phyloP scores from a whole-genome alignment of 2,329 filamentous ascomycete species.

The Apiospora hydei region DNA sequence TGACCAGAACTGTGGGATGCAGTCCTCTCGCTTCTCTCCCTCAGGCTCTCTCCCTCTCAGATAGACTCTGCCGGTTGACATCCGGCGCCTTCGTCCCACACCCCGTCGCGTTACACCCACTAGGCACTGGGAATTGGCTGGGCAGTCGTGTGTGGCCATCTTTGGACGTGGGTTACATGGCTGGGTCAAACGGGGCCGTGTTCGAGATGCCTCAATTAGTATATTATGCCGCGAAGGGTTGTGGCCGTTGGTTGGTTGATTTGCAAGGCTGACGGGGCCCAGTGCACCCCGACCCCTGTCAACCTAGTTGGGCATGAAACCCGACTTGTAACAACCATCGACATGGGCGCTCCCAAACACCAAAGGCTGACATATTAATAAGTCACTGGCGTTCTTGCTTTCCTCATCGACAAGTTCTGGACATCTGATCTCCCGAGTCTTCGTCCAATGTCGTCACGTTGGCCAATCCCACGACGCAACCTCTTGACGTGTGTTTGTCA shows the following conservation, averaged over 20 bases:
- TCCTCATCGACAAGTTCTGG: background rate
- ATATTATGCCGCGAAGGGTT: constrained; percentile 22
- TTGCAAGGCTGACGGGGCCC: constrained; percentile 23
- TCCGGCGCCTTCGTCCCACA: constrained; percentile 17
- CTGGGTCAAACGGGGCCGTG: constrained; percentile 25
- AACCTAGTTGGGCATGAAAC: constrained; percentile 26
- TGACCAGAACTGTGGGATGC: constrained; percentile 7
- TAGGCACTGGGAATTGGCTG: background rate
- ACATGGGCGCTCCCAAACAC: background rate
- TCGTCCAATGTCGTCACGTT: background rate
- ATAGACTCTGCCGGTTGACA: background rate
- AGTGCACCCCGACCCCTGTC: constrained; percentile 17
- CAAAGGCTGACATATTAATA: constrained; percentile 16
- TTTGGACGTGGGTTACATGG: constrained; percentile 21
- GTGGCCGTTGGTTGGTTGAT: constrained; percentile 20
- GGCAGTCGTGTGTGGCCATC: constrained; percentile 17
- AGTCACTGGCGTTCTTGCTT: background rate
- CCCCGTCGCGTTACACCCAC: constrained; percentile 12
- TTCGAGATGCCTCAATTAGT: constrained; percentile 25
- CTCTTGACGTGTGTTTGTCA: constrained; percentile 17
- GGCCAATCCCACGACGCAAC: background rate
- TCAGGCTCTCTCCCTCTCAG: background rate
- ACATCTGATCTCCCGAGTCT: background rate
- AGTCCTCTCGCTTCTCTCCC: background rate
- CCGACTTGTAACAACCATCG: constrained; percentile 25